phyloP scores from a whole-genome alignment of 2,329 filamentous ascomycete species.

The Stemphylium lycopersici region DNA sequence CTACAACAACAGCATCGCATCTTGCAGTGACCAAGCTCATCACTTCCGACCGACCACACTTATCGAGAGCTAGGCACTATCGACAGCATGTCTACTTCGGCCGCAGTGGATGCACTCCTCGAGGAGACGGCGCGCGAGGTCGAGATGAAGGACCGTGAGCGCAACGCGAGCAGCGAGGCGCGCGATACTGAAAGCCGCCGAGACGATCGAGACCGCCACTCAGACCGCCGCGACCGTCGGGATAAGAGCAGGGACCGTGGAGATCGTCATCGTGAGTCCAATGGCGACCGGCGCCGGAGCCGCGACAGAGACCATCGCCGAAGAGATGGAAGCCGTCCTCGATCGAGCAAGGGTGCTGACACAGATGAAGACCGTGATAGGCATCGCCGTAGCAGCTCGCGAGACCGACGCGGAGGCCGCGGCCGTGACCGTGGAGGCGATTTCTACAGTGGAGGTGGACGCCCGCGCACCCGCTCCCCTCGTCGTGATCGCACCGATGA shows the following conservation, averaged over 20 bases:
- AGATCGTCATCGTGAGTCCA: conserved; percentile 38
- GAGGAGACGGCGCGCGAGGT: conserved; percentile 60
- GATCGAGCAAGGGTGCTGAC: conserved; percentile 44
- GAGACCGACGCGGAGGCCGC: conserved; percentile 36
- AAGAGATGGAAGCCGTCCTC: conserved; percentile 39
- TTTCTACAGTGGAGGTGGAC: conserved; percentile 48
- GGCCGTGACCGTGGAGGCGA: conserved; percentile 44
- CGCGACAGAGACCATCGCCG: conserved; percentile 40
- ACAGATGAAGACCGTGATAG: conserved; percentile 49
- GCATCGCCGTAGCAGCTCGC: conserved; percentile 33
- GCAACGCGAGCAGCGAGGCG: conserved; percentile 23
- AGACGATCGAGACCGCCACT: conserved; percentile 40
- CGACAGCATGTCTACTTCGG: conserved; percentile 48
- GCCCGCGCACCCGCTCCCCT: conserved; percentile 47
- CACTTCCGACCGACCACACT: conserved; percentile 27
- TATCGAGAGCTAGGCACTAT: conserved; percentile 33
- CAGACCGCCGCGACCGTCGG: conserved; percentile 33
- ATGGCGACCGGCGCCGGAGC: conserved; percentile 41
- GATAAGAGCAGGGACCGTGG: conserved; percentile 38
- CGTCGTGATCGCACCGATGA: conserved; percentile 49
- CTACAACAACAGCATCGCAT: conserved; percentile 22
- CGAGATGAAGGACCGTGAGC: conserved; percentile 23
- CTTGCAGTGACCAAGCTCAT: conserved; percentile 32
- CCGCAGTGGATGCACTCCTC: conserved; percentile 88
- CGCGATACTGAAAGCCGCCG: conserved; percentile 40